Percentiles rank a stretch among this genome's conserved stretches.
Evolutionary conservation across 2,329 filamentous ascomycete species (phyloP).

Genomic region (Metarhizium anisopliae): DNA sequence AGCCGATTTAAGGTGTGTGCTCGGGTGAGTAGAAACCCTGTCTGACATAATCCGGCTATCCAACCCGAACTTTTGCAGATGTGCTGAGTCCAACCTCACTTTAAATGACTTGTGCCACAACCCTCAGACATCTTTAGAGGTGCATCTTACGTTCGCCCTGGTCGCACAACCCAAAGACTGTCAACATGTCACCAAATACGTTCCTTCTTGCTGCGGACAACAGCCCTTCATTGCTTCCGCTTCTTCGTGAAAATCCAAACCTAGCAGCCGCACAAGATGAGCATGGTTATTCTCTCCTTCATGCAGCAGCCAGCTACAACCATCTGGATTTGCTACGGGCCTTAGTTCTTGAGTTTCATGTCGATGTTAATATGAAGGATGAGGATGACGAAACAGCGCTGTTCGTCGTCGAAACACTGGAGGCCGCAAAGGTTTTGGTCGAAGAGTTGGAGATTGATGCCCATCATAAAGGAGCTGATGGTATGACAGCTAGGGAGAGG

Average conservation of each 20-base stretch:
- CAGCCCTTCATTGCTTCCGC: constrained; percentile 60
- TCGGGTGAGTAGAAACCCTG: not conserved
- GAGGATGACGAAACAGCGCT: constrained; percentile 92
- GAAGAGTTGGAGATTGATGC: constrained; percentile 72
- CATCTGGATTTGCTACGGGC: constrained; percentile 71
- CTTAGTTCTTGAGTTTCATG: constrained; percentile 67
- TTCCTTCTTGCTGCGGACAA: constrained; percentile 78
- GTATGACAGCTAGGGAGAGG: constrained; percentile 71
- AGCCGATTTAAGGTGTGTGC: too few species aligned
- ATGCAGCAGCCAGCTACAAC: constrained; percentile 88
- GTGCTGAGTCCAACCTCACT: not conserved
- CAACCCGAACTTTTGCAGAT: not conserved
- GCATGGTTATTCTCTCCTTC: constrained; percentile 88
- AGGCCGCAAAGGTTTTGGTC: constrained; percentile 69
- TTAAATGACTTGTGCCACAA: not conserved
- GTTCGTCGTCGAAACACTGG: constrained; percentile 78
- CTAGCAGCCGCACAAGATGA: constrained; percentile 75
- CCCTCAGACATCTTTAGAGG: too few species aligned
- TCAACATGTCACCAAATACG: constrained; percentile 40
- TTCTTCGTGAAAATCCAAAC: constrained; percentile 65
- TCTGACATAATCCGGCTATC: not conserved
- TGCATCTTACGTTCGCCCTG: not conserved
- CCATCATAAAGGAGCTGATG: constrained; percentile 59
- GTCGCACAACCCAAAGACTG: not conserved
- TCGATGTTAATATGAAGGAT: constrained; percentile 73